Conservation (phyloP, 768 basidiomycete genomes). For the Aureoboletus auriporus region DNA sequence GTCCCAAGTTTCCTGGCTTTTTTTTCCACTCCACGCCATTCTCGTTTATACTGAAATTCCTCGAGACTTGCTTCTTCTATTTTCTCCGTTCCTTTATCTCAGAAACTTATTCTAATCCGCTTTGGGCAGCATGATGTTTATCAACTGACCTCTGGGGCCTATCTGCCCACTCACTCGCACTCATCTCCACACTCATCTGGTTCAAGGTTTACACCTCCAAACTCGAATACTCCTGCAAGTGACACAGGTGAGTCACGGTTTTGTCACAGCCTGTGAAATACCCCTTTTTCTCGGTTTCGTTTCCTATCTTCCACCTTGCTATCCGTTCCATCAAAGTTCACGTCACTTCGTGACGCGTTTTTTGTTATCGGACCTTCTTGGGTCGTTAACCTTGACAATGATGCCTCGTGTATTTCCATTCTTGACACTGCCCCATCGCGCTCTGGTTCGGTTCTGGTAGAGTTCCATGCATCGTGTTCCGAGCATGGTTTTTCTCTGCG, state of each 20-base stretch:
- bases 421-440: not conserved
- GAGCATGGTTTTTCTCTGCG: not conserved
- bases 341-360: not conserved
- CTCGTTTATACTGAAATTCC: too few species aligned
- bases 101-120: not conserved
- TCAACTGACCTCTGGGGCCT: not conserved
- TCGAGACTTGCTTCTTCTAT: too few species aligned
- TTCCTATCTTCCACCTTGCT: not conserved
- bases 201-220: slow-evolving; percentile 21
- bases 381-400: not conserved
- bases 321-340: not conserved
- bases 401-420: not conserved
- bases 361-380: not conserved
- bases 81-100: not conserved
- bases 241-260: slow-evolving; percentile 22
- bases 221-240: slow-evolving; percentile 24
- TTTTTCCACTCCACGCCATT: not conserved
- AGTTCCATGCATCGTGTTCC: not conserved
- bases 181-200: slow-evolving; percentile 20
- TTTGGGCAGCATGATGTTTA: slow-evolving; percentile 15
- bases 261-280: not conserved
- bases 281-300: not conserved
- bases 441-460: not conserved
- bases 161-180: slow-evolving; percentile 7
- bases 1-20: slow-evolving; percentile 1